Evolutionary conservation across 1,284 basidiomycete species (phyloP).

Genomic region (Quambalaria eucalypti): DNA sequence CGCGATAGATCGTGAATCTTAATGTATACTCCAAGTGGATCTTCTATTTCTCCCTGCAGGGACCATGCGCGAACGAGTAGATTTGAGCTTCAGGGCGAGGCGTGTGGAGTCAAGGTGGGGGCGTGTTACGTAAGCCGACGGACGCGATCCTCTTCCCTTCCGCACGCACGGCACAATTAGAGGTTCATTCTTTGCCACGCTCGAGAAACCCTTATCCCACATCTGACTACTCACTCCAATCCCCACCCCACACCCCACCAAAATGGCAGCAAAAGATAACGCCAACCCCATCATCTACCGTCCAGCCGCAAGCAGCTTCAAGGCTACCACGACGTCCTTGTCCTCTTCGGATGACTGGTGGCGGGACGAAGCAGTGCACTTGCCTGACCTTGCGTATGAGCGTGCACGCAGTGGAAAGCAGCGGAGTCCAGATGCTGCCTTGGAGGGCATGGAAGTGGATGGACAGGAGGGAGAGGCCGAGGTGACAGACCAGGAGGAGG

Average conservation of each 20-base stretch:
- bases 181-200: no score
- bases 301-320: constrained; percentile 4
- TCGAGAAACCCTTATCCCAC: no score
- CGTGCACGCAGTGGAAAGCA: not conserved
- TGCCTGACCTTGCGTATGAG: not conserved
- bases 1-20: no score
- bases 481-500: constrained; percentile 1
- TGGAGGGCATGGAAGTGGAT: constrained; percentile 1
- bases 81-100: no score
- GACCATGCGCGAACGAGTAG: no score
- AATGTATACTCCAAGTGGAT: no score
- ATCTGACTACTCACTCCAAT: no score
- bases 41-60: no score
- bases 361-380: constrained; percentile 17
- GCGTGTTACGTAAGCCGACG: no score
- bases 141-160: no score
- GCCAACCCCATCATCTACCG: constrained; percentile 48
- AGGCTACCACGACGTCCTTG: constrained; percentile 12
- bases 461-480: constrained; percentile 8
- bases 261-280: constrained; percentile 42
- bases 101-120: no score
- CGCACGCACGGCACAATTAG: no score
- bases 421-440: not conserved
- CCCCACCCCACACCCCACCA: not conserved
- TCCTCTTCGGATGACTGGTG: constrained; percentile 35